phyloP scores from a whole-genome alignment of 805 yeast genomes.

The Lachancea fermentati region DNA sequence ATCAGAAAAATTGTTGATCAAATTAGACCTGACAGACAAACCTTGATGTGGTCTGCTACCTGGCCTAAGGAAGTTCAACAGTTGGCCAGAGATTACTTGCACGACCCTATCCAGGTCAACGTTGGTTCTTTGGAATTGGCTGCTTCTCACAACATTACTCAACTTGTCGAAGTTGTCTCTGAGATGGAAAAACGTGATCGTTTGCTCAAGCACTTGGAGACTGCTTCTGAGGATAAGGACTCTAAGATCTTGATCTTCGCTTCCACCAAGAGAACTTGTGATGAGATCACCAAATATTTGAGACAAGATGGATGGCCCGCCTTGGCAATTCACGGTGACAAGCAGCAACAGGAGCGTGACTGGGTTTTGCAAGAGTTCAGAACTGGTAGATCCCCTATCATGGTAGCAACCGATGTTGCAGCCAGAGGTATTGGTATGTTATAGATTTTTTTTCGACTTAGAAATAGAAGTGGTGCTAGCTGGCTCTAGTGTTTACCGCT shows the following conservation, averaged over 20 bases:
- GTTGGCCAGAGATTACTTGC: conserved; percentile 84
- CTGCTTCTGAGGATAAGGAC: conserved; percentile 62
- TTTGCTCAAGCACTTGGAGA: conserved; percentile 73
- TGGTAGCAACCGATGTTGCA: conserved; percentile 99
- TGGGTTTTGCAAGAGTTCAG: conserved; percentile 95
- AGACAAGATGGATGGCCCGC: conserved; percentile 99
- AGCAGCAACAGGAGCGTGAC: conserved; percentile 96
- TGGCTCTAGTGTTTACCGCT: background rate
- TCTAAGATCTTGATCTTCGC: conserved; percentile 85
- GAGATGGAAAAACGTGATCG: conserved; percentile 95
- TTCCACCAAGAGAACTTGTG: conserved; percentile 97
- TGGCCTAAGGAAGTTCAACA: conserved; percentile 99
- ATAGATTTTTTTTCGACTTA: conserved; percentile 14
- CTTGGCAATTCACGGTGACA: conserved; percentile 97
- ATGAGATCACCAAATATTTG: conserved; percentile 83
- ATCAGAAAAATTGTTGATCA: conserved; percentile 96
- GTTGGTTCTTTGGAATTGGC: conserved; percentile 93
- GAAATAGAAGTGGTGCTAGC: background rate
- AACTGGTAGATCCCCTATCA: conserved; percentile 86
- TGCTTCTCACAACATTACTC: conserved; percentile 95
- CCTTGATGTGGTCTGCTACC: conserved; percentile 99
- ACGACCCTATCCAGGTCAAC: conserved; percentile 93
- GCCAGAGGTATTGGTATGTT: conserved; percentile 99
- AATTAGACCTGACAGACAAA: conserved; percentile 99
- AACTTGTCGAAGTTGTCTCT: conserved; percentile 82